These are phyloP conservation scores for Lepiota brunneoincarnata DNA, from an alignment of 768 basidiomycete species.

Conservation along the genomic window DNA sequence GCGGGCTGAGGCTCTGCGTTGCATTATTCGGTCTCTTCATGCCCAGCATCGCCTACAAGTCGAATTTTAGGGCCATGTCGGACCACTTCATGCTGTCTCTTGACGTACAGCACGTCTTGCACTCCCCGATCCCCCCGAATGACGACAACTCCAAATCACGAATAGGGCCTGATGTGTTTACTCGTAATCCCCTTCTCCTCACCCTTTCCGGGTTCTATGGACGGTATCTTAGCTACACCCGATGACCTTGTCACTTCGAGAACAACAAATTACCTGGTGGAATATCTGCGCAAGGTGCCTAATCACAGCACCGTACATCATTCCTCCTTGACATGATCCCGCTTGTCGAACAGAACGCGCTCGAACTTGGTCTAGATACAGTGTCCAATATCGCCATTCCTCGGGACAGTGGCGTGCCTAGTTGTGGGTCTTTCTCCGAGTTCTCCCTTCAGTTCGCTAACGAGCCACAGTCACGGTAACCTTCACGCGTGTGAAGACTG, in stretches of 20 bases:
- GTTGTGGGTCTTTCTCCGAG: conserved; percentile 1
- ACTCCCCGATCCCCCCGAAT: background rate
- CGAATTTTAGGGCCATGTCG: conserved; percentile 13
- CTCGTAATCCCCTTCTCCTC: conserved; percentile 23
- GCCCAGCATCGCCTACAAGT: conserved; percentile 12
- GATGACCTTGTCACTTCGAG: conserved; percentile 46
- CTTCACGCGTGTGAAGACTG: background rate
- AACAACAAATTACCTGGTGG: conserved; percentile 44
- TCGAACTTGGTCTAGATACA: conserved; percentile 52
- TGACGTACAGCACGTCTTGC: conserved; percentile 7
- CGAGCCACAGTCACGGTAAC: conserved; percentile 6
- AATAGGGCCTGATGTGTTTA: background rate
- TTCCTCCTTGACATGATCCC: conserved; percentile 6
- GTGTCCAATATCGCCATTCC: conserved; percentile 36
- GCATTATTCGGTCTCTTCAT: conserved; percentile 12
- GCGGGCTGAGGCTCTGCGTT: background rate
- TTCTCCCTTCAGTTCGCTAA: background rate
- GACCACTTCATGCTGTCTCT: conserved; percentile 11
- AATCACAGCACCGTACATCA: background rate
- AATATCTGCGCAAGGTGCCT: conserved; percentile 48
- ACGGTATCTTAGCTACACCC: conserved; percentile 38
- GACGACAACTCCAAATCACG: background rate
- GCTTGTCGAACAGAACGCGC: conserved; percentile 47
- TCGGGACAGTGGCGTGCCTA: background rate
- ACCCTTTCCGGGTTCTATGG: conserved; percentile 51